phyloP scores from a whole-genome alignment of 768 basidiomycete species.

The Podaxis mareebaensis region DNA sequence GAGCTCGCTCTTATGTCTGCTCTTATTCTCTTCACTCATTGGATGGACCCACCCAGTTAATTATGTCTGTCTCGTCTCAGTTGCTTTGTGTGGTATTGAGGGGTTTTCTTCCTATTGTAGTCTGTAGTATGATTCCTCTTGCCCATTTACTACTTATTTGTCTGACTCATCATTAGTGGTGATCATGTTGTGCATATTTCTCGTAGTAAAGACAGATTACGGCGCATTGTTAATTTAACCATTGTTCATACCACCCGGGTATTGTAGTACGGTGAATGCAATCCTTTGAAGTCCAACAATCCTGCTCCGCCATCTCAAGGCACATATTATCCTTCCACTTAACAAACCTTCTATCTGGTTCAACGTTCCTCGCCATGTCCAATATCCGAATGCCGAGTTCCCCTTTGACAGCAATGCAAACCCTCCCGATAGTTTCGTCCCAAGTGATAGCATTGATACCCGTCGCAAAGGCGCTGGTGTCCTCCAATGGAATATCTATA shows the following conservation, averaged over 20 bases:
- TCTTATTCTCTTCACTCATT: neutral
- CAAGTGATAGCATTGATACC: conserved; percentile 54
- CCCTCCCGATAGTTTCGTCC: conserved; percentile 65
- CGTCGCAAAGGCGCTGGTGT: conserved; percentile 21
- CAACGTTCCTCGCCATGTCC: conserved; percentile 42
- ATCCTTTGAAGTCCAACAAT: conserved; percentile 6
- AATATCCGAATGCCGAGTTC: conserved; percentile 43
- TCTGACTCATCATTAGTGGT: neutral
- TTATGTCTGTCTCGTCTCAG: neutral
- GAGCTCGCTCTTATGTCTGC: neutral
- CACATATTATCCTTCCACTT: conserved; percentile 30
- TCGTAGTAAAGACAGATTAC: neutral
- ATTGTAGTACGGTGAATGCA: conserved; percentile 4
- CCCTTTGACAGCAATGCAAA: conserved; percentile 49
- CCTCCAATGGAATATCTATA: conserved; percentile 5
- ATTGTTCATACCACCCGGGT: conserved; percentile 2
- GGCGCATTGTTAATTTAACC: neutral
- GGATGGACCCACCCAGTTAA: neutral
- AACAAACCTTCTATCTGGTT: conserved; percentile 29
- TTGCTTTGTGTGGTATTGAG: neutral
- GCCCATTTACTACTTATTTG: conserved; percentile 1
- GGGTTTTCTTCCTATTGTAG: conserved; percentile 1
- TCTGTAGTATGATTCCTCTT: conserved; percentile 3
- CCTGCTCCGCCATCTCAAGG: conserved; percentile 7
- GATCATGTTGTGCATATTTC: neutral